A percentile compares a stretch with the other conserved stretches of the same genome.
Conservation (phyloP, 139 green algal species). For the Auxenochlorella pyrenoidosa region DNA sequence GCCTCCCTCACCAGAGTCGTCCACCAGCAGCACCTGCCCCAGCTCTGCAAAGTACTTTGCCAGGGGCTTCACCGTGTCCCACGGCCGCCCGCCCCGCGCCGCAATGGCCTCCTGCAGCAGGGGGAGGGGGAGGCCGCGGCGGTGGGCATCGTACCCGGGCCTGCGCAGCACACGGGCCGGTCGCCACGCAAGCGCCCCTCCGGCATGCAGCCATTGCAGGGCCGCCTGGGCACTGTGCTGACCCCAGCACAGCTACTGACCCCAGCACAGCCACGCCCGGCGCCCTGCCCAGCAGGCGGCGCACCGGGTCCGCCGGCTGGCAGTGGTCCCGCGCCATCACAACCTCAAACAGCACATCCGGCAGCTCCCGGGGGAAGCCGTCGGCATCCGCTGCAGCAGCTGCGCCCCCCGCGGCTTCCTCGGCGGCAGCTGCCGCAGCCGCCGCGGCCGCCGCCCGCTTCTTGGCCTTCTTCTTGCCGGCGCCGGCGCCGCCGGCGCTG, state of each 20-base stretch:
- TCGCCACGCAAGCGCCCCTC: too few relatives aligned
- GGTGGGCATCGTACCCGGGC: too few relatives aligned
- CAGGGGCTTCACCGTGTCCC: slow-evolving; percentile 63
- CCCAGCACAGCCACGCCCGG: too few relatives aligned
- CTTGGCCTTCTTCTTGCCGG: slow-evolving; percentile 7
- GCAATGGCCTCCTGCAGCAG: slow-evolving; percentile 25
- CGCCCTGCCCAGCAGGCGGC: not conserved
- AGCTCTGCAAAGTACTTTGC: slow-evolving; percentile 44
- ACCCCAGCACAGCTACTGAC: too few relatives aligned
- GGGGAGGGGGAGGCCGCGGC: not conserved
- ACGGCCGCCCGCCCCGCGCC: slow-evolving; percentile 42
- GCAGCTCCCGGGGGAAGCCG: not conserved
- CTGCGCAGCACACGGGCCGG: too few relatives aligned
- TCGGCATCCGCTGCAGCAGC: not conserved
- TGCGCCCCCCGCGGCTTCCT: not conserved
- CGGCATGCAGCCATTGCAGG: not conserved
- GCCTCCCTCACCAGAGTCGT: slow-evolving; percentile 41
- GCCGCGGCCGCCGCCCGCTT: not conserved
- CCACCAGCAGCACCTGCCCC: slow-evolving; percentile 44
- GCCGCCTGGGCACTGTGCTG: too few relatives aligned
- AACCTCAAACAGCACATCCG: slow-evolving; percentile 24
- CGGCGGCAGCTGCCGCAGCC: not conserved
- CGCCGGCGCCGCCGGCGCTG: not conserved
- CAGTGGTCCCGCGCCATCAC: slow-evolving; percentile 34
- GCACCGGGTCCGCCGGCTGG: not conserved